Evolutionary conservation across 768 basidiomycete species (phyloP), one percentile per base, ranked within the genome.

Genomic region (Boletus reticulatus): DNA sequence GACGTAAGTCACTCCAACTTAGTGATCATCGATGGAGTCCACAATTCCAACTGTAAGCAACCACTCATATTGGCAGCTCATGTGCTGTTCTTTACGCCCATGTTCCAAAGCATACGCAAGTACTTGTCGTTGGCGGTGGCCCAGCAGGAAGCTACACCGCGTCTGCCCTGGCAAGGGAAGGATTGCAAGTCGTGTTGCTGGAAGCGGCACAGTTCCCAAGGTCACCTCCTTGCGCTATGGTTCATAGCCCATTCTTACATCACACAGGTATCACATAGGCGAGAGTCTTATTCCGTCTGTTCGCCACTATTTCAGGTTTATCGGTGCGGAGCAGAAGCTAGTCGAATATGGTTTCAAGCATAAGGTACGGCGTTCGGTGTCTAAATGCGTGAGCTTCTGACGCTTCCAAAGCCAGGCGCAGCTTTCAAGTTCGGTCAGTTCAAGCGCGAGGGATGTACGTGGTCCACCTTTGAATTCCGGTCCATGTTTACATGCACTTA

Each of bases 111-210:
- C 70, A 61, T 14, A 36, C 62, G 0, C 67, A 71, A 31, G 63
- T 71, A 11, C 76, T 81, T 39, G 78, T 86, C 32, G 68, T 85
- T 13, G 84, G 84, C 10, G 84, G 84, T 47, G 84, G 84, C 16
- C 84, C 84, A 1, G 80, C 75, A 8, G 84, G 84, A 29, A 77
- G 76, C 57, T 85, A 79, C 56, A 70, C 81, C n/a, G 82, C 84
- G 3, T 67, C 81, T 6, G 76, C 74, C 29, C 75, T 86, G 6
- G 80, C 80, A 11, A 70, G 78, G n/a, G 84, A 86, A 62, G 83
- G 83, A 4, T 62, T 82, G 44, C 75, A 82, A 42, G 85, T 87
- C 24, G 77, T 80, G 16, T 57, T 85, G 48, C 66, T 85, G 20
- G 84, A 87, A 62, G 75, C 79, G 16, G 73, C 75, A 20, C 74